Conservation (phyloP, 2,329 filamentous ascomycete species). For the Aureobasidium sp. region DNA sequence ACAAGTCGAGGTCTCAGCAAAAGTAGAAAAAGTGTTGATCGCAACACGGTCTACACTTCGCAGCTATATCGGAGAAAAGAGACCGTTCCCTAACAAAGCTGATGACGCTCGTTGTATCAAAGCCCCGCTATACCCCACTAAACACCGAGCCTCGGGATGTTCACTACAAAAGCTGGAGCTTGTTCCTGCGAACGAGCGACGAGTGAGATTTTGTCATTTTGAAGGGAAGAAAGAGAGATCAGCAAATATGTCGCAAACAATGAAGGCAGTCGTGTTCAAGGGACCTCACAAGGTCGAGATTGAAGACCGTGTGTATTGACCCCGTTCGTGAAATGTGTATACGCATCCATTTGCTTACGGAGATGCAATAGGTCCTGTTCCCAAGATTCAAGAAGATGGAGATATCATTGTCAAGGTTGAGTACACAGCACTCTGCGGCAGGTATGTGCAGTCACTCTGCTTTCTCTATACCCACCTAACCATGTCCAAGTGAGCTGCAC, state of each 20-base stretch:
- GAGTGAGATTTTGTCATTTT: neutral
- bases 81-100: neutral
- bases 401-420: slow-evolving; percentile 79
- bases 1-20: neutral
- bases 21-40: neutral
- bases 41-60: neutral
- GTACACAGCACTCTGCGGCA: slow-evolving; percentile 79
- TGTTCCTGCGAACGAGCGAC: neutral
- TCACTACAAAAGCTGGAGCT: slow-evolving; percentile 2
- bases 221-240: neutral
- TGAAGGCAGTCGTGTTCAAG: slow-evolving; percentile 87
- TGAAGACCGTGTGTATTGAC: slow-evolving; percentile 49
- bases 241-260: slow-evolving; percentile 37
- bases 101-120: neutral
- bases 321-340: neutral
- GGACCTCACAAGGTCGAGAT: slow-evolving; percentile 64
- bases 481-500: slow-evolving; percentile 61
- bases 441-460: slow-evolving; percentile 44
- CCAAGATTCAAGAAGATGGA: slow-evolving; percentile 58
- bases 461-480: neutral
- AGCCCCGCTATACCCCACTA: slow-evolving; percentile 5
- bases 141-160: neutral
- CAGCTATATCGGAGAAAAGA: neutral
- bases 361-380: slow-evolving; percentile 46
- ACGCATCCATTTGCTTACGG: neutral